Conservation (phyloP, 1,139 yeast species). For the Oligophagozyma castellii region DNA sequence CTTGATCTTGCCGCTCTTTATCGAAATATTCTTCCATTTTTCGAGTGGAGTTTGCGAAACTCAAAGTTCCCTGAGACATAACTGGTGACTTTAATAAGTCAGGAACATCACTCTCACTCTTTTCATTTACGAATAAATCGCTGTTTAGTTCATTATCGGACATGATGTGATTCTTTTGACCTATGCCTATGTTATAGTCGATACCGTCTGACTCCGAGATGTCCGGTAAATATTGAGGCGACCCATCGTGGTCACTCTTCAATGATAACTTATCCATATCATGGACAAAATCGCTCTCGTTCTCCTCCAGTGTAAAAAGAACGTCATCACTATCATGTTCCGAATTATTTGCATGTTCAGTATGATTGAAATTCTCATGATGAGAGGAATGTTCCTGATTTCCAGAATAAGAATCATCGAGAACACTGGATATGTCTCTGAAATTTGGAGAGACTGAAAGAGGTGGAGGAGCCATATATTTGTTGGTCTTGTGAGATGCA, state of each 20-base stretch:
- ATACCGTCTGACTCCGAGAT: neutral
- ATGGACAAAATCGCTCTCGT: slow-evolving; percentile 20
- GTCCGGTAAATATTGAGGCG: neutral
- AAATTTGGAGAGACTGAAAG: slow-evolving; percentile 4
- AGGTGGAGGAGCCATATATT: neutral
- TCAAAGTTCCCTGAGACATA: slow-evolving; percentile 2
- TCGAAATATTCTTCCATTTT: too few species aligned
- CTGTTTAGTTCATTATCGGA: slow-evolving; percentile 3
- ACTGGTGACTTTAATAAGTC: slow-evolving; percentile 23
- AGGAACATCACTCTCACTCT: slow-evolving; percentile 13
- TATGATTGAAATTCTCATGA: slow-evolving; percentile 3
- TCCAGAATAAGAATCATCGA: slow-evolving; percentile 7
- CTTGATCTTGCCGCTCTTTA: too few species aligned
- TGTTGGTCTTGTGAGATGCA: neutral
- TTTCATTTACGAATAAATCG: slow-evolving; percentile 1
- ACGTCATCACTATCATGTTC: slow-evolving; percentile 29
- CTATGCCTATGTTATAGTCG: too few species aligned
- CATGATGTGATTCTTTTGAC: too few species aligned
- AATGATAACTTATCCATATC: slow-evolving; percentile 17
- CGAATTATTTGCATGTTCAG: slow-evolving; percentile 1
- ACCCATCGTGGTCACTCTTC: slow-evolving; percentile 5
- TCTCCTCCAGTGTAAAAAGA: slow-evolving; percentile 31
- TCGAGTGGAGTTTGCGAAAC: slow-evolving; percentile 1
- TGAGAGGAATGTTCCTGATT: slow-evolving; percentile 13
- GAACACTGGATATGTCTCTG: slow-evolving; percentile 19